These are phyloP conservation scores for Purpureocillium takamizusanense DNA, from an alignment of 2,329 filamentous ascomycete genomes.

Conservation along the genomic window DNA sequence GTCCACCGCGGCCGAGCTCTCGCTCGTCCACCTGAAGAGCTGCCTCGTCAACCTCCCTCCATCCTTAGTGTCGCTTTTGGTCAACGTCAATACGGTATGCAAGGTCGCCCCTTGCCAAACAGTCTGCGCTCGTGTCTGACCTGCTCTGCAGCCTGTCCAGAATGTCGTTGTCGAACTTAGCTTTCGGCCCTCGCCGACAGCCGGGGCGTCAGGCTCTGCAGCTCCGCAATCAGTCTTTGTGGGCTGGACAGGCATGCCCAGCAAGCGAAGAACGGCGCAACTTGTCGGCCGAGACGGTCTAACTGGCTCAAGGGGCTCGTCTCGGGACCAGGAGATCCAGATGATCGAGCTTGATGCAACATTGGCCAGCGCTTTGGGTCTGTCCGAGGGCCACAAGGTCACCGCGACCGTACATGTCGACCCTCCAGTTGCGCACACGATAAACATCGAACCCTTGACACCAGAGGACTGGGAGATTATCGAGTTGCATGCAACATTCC, in stretches of 20 bases:
- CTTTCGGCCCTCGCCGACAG: conserved; percentile 48
- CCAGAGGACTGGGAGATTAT: conserved; percentile 98
- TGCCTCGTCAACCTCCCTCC: conserved; percentile 90
- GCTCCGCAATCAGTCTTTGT: conserved; percentile 68
- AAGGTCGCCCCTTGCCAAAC: not conserved
- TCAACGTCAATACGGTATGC: conserved; percentile 82
- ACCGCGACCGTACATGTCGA: conserved; percentile 69
- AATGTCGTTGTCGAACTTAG: conserved; percentile 93
- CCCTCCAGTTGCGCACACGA: conserved; percentile 81
- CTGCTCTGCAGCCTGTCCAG: conserved; percentile 62
- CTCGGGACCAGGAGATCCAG: conserved; percentile 65
- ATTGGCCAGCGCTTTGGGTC: conserved; percentile 66
- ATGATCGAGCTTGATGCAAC: conserved; percentile 82
- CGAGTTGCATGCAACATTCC: conserved; percentile 88
- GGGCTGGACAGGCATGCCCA: conserved; percentile 97
- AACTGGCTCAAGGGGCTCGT: conserved; percentile 45
- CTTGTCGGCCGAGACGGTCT: conserved; percentile 69
- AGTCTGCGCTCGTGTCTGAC: conserved; percentile 9
- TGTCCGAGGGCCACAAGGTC: conserved; percentile 76
- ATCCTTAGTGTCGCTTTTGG: conserved; percentile 72
- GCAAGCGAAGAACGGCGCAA: conserved; percentile 70
- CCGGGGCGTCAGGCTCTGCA: conserved; percentile 33
- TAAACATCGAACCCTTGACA: conserved; percentile 93
- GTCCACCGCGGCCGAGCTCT: conserved; percentile 71
- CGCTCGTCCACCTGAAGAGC: conserved; percentile 80